phyloP scores from a whole-genome alignment of 768 basidiomycete genomes.

The Termitomyces sp. region DNA sequence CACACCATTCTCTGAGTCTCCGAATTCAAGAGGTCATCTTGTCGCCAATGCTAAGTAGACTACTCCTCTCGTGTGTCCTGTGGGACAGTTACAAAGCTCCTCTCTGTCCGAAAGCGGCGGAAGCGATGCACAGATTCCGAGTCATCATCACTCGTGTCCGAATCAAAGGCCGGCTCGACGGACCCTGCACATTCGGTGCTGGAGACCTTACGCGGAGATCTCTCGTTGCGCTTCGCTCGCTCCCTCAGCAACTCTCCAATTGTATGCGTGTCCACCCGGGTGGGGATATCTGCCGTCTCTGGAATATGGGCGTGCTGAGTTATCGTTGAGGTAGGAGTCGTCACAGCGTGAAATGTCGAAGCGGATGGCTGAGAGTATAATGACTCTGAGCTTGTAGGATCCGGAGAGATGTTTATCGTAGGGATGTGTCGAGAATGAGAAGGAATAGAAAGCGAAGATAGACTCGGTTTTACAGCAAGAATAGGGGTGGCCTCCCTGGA shows the following conservation, averaged over 20 bases:
- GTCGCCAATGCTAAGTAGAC: background rate
- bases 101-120: background rate
- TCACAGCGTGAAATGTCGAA: background rate
- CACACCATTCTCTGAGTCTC: too few species aligned
- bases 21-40: background rate
- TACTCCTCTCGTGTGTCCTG: too few species aligned
- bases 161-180: slow-evolving; percentile 2
- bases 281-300: background rate
- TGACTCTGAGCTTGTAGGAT: slow-evolving; percentile 5
- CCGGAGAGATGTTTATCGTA: background rate
- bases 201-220: slow-evolving; percentile 5
- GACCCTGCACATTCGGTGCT: slow-evolving; percentile 14
- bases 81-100: too few species aligned
- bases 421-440: background rate
- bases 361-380: slow-evolving; percentile 14
- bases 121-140: background rate
- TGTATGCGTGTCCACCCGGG: slow-evolving; percentile 1
- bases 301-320: slow-evolving; percentile 2
- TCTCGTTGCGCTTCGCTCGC: slow-evolving; percentile 11
- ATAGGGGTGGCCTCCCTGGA: background rate
- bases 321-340: background rate
- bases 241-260: slow-evolving; percentile 12
- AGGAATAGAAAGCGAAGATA: slow-evolving; percentile 1
- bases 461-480: background rate
- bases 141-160: slow-evolving; percentile 1